Percentiles rank a stretch among this genome's conserved stretches.
Conservation (phyloP, 768 basidiomycete genomes). For the Leucocoprinus leucothites region DNA sequence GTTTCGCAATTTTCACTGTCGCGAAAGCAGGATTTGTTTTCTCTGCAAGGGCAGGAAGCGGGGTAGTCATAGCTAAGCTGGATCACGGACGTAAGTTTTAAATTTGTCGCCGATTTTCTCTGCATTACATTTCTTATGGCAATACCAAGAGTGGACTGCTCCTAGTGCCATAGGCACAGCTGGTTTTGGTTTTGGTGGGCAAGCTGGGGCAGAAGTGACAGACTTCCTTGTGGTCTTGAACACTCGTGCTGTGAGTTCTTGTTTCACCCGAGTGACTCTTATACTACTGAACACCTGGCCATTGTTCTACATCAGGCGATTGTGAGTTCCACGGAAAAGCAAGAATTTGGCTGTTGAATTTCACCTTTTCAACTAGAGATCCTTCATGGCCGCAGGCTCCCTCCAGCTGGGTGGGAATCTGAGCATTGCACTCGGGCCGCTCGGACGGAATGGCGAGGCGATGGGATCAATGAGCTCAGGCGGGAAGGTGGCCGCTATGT, state of each 20-base stretch:
- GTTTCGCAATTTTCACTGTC: conserved; percentile 91
- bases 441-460: conserved; percentile 96
- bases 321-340: conserved; percentile 34
- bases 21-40: conserved; percentile 75
- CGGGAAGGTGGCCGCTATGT: conserved; percentile 93
- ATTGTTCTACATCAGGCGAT: conserved; percentile 44
- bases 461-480: conserved; percentile 76
- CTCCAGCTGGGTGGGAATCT: conserved; percentile 89
- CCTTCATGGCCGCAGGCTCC: conserved; percentile 94
- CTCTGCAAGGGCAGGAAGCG: conserved; percentile 81
- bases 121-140: conserved; percentile 1
- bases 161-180: conserved; percentile 95
- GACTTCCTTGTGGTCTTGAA: conserved; percentile 92
- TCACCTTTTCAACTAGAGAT: conserved; percentile 38
- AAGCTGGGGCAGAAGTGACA: conserved; percentile 83
- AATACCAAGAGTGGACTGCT: conserved; percentile 75
- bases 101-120: conserved; percentile 3
- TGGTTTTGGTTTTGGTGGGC: conserved; percentile 85
- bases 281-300: conserved; percentile 1
- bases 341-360: background rate
- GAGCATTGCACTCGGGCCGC: conserved; percentile 85
- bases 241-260: conserved; percentile 58
- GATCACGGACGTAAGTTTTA: conserved; percentile 70
- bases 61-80: conserved; percentile 84
- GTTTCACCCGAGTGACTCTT: conserved; percentile 2